phyloP scores from a whole-genome alignment of 202 grass and related monocot genomes.

The Tripidium arundinaceum region DNA sequence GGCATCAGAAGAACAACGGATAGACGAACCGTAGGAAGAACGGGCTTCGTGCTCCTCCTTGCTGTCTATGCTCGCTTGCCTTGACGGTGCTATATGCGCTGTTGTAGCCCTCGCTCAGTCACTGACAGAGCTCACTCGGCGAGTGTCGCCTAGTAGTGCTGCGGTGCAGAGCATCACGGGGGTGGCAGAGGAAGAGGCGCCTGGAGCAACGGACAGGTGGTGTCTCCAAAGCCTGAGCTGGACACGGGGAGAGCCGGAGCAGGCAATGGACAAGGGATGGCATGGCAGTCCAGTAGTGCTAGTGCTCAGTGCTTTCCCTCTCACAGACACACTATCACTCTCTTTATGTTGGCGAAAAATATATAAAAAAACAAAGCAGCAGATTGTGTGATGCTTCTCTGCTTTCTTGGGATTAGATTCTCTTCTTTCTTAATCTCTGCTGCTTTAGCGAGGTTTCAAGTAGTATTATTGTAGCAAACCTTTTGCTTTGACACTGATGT shows the following conservation, averaged over 20 bases:
- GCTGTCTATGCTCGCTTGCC: background rate
- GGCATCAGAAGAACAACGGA: background rate
- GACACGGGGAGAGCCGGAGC: slow-evolving; percentile 4
- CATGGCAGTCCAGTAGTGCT: background rate
- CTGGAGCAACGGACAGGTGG: slow-evolving; percentile 39
- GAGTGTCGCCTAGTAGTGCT: background rate
- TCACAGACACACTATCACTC: background rate
- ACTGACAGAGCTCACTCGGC: background rate
- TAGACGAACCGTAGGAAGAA: background rate
- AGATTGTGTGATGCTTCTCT: background rate
- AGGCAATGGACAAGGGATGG: slow-evolving; percentile 22
- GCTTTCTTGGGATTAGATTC: slow-evolving; percentile 38
- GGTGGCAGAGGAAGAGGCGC: slow-evolving; percentile 16
- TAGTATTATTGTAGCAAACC: background rate
- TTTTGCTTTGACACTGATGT: background rate
- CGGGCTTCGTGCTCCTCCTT: background rate
- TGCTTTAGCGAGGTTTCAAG: background rate
- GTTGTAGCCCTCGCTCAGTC: background rate
- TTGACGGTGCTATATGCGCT: background rate
- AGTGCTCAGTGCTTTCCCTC: background rate
- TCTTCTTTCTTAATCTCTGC: background rate
- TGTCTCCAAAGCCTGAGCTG: slow-evolving; percentile 36
- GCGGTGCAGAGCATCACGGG: slow-evolving; percentile 27
- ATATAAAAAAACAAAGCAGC: background rate
- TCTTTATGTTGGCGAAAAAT: background rate